Base-by-base conservation (phyloP, 179 eudicot genomes). In the Camellia oleifera region DNA sequence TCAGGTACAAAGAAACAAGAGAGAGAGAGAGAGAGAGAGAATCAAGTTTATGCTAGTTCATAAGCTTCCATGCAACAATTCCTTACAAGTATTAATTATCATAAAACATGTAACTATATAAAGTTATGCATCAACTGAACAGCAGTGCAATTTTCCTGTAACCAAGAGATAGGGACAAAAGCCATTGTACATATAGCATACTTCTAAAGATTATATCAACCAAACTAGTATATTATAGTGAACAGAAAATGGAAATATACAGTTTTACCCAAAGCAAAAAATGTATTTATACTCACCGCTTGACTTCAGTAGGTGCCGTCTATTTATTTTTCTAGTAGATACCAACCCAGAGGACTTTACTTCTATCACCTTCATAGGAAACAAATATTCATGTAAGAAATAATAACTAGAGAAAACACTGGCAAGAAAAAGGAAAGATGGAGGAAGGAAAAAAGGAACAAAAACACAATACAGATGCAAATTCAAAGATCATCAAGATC, bases 301-400 rank as follows among this genome's bases (percentile, higher is more conserved):
- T 45, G 98, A 90, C 86, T 94, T 97, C 81, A 97, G 79, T 81
- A 97, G 81, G 69, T 90, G 93, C 80, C 98, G 84, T 86, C 98
- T 88, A 76, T 86, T 87, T 69, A 97, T 92, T 79, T 87, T 89
- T 74, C 91, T 88, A 10, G 89, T 97, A 40, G 97, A 94, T 65
- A 97, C 87, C 78, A 61, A 83, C 26, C 99, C 98, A 78, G 87
- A 74, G 53, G 93, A 83, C 78, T 81, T 92, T 76, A 97, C 97
- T 87, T 97, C 98, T 61, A 97, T 97, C 76, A 92, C 99, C 99
- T 97, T 78, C 58, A 85, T 10, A 71, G 75, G 63, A 79, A 77
- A 72, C 60, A 23, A 57, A 42, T 10, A 52, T 23, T 77, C 52
- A 68, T 44, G 10, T 65, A 20, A 50, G 32, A 75, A 67, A 57